A percentile compares a stretch with the other conserved stretches of the same genome.
Evolutionary conservation across 2,329 filamentous ascomycete species (phyloP).

Genomic region (Claviceps fusiformis): DNA sequence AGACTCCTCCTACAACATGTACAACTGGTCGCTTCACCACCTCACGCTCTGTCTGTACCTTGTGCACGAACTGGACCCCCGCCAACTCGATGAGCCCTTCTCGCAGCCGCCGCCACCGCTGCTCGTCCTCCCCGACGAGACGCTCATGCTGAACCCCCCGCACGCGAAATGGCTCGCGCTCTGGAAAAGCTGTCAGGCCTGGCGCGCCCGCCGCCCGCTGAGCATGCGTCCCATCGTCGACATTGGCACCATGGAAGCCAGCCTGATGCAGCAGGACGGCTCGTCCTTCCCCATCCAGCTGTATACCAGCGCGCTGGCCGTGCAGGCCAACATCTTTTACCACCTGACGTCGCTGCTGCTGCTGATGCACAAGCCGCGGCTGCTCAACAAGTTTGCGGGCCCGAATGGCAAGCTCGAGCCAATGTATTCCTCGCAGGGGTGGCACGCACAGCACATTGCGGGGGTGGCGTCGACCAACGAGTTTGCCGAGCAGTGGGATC

Average conservation of each 20-base stretch:
- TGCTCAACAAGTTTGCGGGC: slow-evolving; percentile 6
- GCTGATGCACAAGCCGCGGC: slow-evolving; percentile 10
- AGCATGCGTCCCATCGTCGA: slow-evolving; percentile 9
- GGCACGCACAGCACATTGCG: slow-evolving; percentile 18
- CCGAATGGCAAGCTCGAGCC: background rate
- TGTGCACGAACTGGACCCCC: background rate
- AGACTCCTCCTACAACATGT: slow-evolving; percentile 1
- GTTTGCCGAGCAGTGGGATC: slow-evolving; percentile 20
- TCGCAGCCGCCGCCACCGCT: background rate
- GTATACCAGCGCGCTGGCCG: slow-evolving; percentile 10
- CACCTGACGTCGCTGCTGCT: slow-evolving; percentile 12
- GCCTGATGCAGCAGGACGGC: slow-evolving; percentile 8
- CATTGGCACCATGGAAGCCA: slow-evolving; percentile 10
- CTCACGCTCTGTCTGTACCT: slow-evolving; percentile 6
- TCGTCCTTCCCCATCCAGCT: slow-evolving; percentile 11
- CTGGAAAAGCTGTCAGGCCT: slow-evolving; percentile 9
- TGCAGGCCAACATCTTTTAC: slow-evolving; percentile 10
- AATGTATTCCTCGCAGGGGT: slow-evolving; percentile 8
- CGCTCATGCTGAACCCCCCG: background rate
- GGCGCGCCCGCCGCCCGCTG: slow-evolving; percentile 8
- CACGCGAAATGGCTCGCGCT: slow-evolving; percentile 7
- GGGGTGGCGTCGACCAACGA: slow-evolving; percentile 16
- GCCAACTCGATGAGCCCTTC: background rate
- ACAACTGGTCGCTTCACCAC: slow-evolving; percentile 5
- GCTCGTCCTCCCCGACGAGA: background rate